A percentile compares a stretch with the other conserved stretches of the same genome.
phyloP scores from a whole-genome alignment of 1,284 basidiomycete genomes.

The Farysia itapuensis region DNA sequence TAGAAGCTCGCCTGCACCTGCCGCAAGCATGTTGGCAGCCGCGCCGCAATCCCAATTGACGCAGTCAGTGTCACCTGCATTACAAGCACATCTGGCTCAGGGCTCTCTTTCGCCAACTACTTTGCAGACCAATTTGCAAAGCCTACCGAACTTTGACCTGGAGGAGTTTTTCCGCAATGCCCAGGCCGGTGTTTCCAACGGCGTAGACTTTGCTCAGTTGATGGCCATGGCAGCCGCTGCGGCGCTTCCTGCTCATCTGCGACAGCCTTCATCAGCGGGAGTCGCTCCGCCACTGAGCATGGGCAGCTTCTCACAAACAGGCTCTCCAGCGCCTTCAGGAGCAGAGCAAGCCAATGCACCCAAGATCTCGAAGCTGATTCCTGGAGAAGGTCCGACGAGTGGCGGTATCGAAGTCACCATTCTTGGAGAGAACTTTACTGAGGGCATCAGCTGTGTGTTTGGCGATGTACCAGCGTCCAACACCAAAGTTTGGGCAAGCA shows the following conservation, averaged over 20 bases:
- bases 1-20: conserved; percentile 17
- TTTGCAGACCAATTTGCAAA: conserved; percentile 47
- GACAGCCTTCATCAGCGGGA: conserved; percentile 5
- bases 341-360: conserved; percentile 45
- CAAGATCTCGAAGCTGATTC: conserved; percentile 64
- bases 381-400: conserved; percentile 75
- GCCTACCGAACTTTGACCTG: conserved; percentile 48
- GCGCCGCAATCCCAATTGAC: conserved; percentile 9
- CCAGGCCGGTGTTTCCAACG: conserved; percentile 41
- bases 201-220: conserved; percentile 61
- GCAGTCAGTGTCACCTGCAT: conserved; percentile 6
- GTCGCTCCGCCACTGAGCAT: conserved; percentile 1
- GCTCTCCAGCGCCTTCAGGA: conserved; percentile 20
- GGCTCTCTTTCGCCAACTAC: conserved; percentile 47
- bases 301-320: conserved; percentile 7
- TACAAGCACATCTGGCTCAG: conserved; percentile 37
- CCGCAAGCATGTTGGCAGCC: neutral
- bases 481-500: conserved; percentile 88
- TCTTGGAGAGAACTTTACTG: conserved; percentile 72
- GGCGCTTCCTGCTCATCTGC: conserved; percentile 26
- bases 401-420: conserved; percentile 95
- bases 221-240: conserved; percentile 66
- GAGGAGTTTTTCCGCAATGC: conserved; percentile 49
- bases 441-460: conserved; percentile 73
- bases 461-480: conserved; percentile 79